Base-by-base conservation (phyloP, 1,139 yeast species). In the Suhomyces bokatorum region DNA sequence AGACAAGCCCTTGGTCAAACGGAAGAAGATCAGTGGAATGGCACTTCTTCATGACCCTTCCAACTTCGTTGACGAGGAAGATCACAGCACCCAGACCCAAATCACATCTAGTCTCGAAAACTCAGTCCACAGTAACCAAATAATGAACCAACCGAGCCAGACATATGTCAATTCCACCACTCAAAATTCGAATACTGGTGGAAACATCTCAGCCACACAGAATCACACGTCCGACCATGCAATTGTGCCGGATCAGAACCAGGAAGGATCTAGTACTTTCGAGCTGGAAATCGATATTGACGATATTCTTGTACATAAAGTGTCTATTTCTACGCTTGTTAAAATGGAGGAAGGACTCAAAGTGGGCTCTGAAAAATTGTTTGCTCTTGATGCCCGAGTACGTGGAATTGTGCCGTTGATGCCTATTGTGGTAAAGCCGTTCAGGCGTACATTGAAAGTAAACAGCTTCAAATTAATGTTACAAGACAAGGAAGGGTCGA, bases 401-500 rank as follows among this genome's bases (percentile, higher is more conserved):
- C 35, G 44, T 13, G 62, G 61, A 12, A 43, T 53, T 32, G 31
- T 53, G 5, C 68, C 69, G 2, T 26, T 42, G n/a, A 46, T 46
- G 8, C 54, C 57, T 4, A 57, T 69, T 26, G 50, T 64, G 2
- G 52, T 70, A 10, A 65, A 63, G 42, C 74, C 73, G 0, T 64
- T 55, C 41, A 52, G 54, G 6, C 50, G 71, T 29, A 65, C 73
- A 1, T 41, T 67, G 15, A 67, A 67, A 42, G 50, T 65, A 1
- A 52, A 64, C 2, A 52, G 54, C 8, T 59, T 69, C 43, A 63
- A 57, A 43, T 36, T 70, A 2, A 43, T 55, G 8, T 47, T 67
- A 11, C 37, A 50, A 11, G 63, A 62, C 32, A 44, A 40, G 6
- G n/a, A 32, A 5, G 30, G 30, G 22, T 36, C 36, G 31, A 37